phyloP scores from a whole-genome alignment of 768 basidiomycete species.

The Tephrocybe rancida region DNA sequence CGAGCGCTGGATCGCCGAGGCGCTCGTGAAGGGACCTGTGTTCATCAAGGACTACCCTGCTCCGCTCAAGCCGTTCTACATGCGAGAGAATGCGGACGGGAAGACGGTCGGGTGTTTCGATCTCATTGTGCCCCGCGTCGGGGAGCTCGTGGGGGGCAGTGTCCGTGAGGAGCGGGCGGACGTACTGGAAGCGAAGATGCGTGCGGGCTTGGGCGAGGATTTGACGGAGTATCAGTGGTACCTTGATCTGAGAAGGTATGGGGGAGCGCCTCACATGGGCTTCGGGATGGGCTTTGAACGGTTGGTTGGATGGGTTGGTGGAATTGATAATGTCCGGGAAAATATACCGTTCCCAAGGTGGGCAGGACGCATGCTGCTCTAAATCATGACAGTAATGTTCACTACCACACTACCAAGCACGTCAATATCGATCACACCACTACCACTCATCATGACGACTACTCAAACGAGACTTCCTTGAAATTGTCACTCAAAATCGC shows the following conservation, averaged over 20 bases:
- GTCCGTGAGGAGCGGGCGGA: constrained; percentile 77
- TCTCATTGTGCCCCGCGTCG: constrained; percentile 82
- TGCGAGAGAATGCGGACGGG: constrained; percentile 65
- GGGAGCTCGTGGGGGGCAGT: constrained; percentile 92
- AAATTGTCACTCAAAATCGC: background rate
- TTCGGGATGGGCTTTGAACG: constrained; percentile 97
- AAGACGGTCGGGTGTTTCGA: constrained; percentile 93
- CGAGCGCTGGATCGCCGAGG: constrained; percentile 86
- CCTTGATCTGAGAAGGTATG: constrained; percentile 78
- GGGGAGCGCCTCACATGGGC: constrained; percentile 91
- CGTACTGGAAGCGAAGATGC: constrained; percentile 54
- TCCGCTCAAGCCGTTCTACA: constrained; percentile 92
- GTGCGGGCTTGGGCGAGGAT: constrained; percentile 41
- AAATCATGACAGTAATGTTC: background rate
- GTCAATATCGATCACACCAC: too few relatives aligned
- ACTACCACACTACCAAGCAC: too few relatives aligned
- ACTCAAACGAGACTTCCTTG: too few relatives aligned
- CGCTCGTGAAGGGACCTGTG: constrained; percentile 69
- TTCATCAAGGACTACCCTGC: constrained; percentile 93
- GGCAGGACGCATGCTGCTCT: constrained; percentile 78
- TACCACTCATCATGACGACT: too few relatives aligned
- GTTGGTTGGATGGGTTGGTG: constrained; percentile 83
- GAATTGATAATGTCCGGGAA: constrained; percentile 90
- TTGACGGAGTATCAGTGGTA: constrained; percentile 66
- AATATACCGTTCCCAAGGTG: constrained; percentile 92